phyloP scores from a whole-genome alignment of 345 rosid genomes.

The Jatropha curcas region DNA sequence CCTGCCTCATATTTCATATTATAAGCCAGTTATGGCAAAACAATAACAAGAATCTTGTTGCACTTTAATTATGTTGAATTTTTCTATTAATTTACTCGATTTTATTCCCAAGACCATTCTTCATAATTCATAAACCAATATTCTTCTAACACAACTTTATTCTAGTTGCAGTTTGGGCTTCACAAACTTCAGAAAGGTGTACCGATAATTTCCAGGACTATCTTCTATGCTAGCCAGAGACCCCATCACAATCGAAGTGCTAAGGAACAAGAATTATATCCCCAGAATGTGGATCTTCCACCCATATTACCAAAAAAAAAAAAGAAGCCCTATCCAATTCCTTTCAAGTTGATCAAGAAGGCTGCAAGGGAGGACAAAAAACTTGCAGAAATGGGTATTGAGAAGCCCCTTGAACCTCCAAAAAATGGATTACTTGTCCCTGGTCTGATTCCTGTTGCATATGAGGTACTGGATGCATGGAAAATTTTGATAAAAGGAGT shows the following conservation, averaged over 20 bases:
- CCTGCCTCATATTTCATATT: background rate
- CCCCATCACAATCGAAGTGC: slow-evolving; percentile 23
- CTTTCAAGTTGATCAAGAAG: slow-evolving; percentile 61
- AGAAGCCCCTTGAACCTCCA: slow-evolving; percentile 80
- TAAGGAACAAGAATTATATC: slow-evolving; percentile 30
- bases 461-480: slow-evolving; percentile 76
- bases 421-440: slow-evolving; percentile 81
- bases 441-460: slow-evolving; percentile 64
- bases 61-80: background rate
- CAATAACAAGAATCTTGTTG: background rate
- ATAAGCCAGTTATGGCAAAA: too few species aligned
- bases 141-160: slow-evolving; percentile 3
- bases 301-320: slow-evolving; percentile 62
- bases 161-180: slow-evolving; percentile 40
- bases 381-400: slow-evolving; percentile 79
- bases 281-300: slow-evolving; percentile 85
- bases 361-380: slow-evolving; percentile 62
- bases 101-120: background rate
- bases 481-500: slow-evolving; percentile 72
- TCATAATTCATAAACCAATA: background rate
- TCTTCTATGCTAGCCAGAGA: slow-evolving; percentile 43
- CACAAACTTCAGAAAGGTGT: slow-evolving; percentile 28
- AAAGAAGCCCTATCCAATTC: slow-evolving; percentile 88
- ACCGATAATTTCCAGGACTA: slow-evolving; percentile 23
- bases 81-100: background rate